A percentile compares a stretch with the other conserved stretches of the same genome.
Conservation (phyloP, 106 monocot genomes). For the Ottelia alismoides region DNA sequence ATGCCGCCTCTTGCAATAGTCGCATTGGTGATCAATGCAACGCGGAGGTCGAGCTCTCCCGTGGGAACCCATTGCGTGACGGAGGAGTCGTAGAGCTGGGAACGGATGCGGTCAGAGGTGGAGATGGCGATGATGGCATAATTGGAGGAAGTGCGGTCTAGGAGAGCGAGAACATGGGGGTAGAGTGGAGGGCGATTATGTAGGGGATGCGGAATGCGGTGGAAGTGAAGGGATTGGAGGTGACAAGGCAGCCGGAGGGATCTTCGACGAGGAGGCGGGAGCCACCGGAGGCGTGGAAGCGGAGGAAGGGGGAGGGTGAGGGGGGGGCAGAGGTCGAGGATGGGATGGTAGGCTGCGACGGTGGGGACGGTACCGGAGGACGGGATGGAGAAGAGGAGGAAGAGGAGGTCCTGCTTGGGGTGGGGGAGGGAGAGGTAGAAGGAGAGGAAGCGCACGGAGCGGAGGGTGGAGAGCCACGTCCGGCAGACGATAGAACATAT, state of each 20-base stretch:
- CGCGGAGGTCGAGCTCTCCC: constrained; percentile 8
- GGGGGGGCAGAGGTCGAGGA: constrained; percentile 1
- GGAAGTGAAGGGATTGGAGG: constrained; percentile 8
- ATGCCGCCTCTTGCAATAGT: not conserved
- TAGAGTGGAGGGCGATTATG: constrained; percentile 4
- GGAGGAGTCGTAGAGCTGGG: constrained; percentile 15
- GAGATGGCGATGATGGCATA: constrained; percentile 18
- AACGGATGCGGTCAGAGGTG: constrained; percentile 1
- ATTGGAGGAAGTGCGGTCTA: not conserved
- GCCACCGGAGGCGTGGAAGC: not conserved
- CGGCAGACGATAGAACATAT: constrained; percentile 5
- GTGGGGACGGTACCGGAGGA: too few relatives aligned
- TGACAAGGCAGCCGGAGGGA: not conserved
- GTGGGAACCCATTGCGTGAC: constrained; percentile 5
- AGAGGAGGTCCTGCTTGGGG: constrained; percentile 8
- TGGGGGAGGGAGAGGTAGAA: constrained; percentile 4
- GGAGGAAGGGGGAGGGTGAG: not conserved
- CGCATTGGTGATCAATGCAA: constrained; percentile 8
- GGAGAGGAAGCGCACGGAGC: constrained; percentile 5
- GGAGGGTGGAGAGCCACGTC: constrained; percentile 4
- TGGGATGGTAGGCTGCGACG: constrained; percentile 5
- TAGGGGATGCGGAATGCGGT: not conserved
- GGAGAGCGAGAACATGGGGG: constrained; percentile 8
- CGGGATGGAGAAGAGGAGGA: constrained; percentile 10
- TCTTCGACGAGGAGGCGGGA: not conserved